Evolutionary conservation across 441 rosid genomes (phyloP).

Genomic region (Erodium chrysanthum): DNA sequence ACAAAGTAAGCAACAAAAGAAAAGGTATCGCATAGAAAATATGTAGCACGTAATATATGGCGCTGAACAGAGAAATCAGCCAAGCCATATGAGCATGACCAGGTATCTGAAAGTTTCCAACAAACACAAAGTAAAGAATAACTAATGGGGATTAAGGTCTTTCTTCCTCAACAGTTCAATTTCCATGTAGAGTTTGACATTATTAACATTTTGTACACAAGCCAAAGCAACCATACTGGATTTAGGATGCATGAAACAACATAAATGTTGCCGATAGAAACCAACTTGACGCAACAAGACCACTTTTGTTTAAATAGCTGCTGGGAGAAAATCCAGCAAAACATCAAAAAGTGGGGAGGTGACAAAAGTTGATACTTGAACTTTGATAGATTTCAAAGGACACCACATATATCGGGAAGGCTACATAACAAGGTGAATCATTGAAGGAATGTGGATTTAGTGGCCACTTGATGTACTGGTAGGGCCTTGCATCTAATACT

Average conservation of each 20-base stretch:
- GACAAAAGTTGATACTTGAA: not conserved
- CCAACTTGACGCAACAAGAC: not conserved
- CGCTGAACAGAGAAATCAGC: not conserved
- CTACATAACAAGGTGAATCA: not conserved
- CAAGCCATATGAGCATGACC: not conserved
- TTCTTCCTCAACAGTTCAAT: not conserved
- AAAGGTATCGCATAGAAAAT: not conserved
- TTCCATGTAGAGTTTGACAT: not conserved
- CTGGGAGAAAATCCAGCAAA: constrained; percentile 3
- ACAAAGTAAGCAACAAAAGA: constrained; percentile 4
- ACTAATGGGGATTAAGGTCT: not conserved
- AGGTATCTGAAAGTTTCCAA: not conserved
- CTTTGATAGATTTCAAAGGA: not conserved
- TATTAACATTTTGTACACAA: not conserved
- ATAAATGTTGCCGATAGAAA: not conserved
- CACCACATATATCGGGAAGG: not conserved
- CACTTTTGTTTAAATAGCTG: not conserved
- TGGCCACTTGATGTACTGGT: not conserved
- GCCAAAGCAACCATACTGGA: not conserved
- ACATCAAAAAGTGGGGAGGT: constrained; percentile 2
- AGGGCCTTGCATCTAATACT: not conserved
- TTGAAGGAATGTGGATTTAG: not conserved
- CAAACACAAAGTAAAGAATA: not conserved
- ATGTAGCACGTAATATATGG: not conserved
- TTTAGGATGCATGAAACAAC: not conserved